Evolutionary conservation across 805 yeast genomes (phyloP).

Genomic region (Ogataea salicorniae): DNA sequence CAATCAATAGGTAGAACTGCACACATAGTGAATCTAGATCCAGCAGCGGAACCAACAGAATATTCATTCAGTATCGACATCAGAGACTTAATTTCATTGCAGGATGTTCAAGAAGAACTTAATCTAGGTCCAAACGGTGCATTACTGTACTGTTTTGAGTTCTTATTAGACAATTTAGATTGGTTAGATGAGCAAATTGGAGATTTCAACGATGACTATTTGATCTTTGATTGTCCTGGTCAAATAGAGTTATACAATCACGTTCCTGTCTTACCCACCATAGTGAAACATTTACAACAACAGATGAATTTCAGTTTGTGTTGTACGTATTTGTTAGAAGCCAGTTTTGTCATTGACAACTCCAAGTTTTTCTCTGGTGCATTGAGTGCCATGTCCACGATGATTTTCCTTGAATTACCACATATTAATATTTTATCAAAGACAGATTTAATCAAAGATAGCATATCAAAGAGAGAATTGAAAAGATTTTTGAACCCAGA

Average conservation of each 20-base stretch:
- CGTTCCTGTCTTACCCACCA: constrained; percentile 85
- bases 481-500: constrained; percentile 89
- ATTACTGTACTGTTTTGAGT: constrained; percentile 87
- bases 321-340: constrained; percentile 88
- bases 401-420: constrained; percentile 92
- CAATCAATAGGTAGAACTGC: constrained; percentile 89
- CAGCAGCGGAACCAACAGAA: constrained; percentile 93
- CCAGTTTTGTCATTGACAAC: constrained; percentile 86
- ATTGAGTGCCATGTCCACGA: constrained; percentile 94
- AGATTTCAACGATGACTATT: constrained; percentile 88
- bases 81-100: constrained; percentile 80
- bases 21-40: constrained; percentile 91
- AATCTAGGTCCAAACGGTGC: constrained; percentile 96
- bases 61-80: constrained; percentile 91
- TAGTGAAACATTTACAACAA: constrained; percentile 77
- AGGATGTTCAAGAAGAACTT: constrained; percentile 94
- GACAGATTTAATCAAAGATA: constrained; percentile 78
- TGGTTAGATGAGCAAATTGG: constrained; percentile 98
- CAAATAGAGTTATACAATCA: constrained; percentile 94
- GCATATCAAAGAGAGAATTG: constrained; percentile 66
- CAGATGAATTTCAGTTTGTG: constrained; percentile 82
- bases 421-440: constrained; percentile 89
- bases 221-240: constrained; percentile 95
- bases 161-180: constrained; percentile 80
- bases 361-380: constrained; percentile 95